Base-by-base conservation (phyloP, 2,329 filamentous ascomycete species). In the Trichoderma arundinaceum region DNA sequence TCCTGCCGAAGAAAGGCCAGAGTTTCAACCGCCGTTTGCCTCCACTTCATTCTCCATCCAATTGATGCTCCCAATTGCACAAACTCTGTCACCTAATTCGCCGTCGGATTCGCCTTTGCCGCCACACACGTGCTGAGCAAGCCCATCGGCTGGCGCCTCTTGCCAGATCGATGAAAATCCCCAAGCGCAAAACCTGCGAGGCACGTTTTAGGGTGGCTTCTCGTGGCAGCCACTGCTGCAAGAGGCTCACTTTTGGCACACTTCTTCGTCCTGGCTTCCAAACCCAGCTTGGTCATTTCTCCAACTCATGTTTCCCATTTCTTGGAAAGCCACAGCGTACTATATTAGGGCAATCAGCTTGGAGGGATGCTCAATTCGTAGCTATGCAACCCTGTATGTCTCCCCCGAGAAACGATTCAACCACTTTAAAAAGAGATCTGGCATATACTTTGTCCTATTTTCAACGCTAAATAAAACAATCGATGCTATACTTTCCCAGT, bases 11-110 rank as follows among this genome's bases (percentile, higher is more conserved):
- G 59, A 63, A 63, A 15, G 39, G 39, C 59, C 59, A 63, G 39
- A 53, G 59, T 54, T 63, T 63, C 59, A 63, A 52, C 49, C 48
- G 57, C 44, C 59, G n/a, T 38, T 63, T 38, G 59, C 59, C 49
- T 46, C 59, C 59, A 22, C 49, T 13, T 17, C 44, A 4, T 52
- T 51, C 53, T 17, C 57, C 57, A 32, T 28, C 43, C 44, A 39
- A 39, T 38, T 60, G 32, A 48, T 35, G 38, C n/a, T 32, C 32
- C 57, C 12, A 35, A 17, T 35, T 32, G 4, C 38, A 43, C 43
- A 15, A 51, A 15, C 38, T 33, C 58, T 43, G 58, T 4, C 22
- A 28, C 22, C 22, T 28, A 28, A 28, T 28, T 28, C 22, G 22
- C 22, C 22, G 22, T 28, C 22, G 22, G 22, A 28, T 43, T 61